phyloP scores from a whole-genome alignment of 495 filamentous ascomycete genomes.

The Aspergillus mulundensis region DNA sequence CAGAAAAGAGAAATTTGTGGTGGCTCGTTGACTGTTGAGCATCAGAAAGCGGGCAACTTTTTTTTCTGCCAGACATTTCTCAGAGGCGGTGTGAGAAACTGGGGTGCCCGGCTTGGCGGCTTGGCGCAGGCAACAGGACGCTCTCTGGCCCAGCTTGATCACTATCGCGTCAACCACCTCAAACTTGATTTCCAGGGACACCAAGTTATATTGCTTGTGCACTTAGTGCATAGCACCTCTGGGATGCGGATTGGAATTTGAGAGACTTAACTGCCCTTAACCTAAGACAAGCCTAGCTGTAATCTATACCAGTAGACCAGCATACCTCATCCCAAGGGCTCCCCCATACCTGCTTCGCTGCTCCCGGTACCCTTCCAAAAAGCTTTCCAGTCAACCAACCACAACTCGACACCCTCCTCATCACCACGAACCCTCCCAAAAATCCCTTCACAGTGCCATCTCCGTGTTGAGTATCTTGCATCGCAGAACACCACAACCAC shows the following conservation, averaged over 20 bases:
- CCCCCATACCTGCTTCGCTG: slow-evolving; percentile 14
- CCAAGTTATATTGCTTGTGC: not conserved
- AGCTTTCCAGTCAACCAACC: slow-evolving; percentile 17
- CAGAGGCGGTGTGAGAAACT: slow-evolving; percentile 1
- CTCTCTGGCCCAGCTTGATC: not conserved
- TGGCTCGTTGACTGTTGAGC: slow-evolving; percentile 15
- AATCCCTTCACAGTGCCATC: slow-evolving; percentile 38
- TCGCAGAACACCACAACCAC: slow-evolving; percentile 44
- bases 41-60: slow-evolving; percentile 21
- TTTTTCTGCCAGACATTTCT: slow-evolving; percentile 21
- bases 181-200: not conserved
- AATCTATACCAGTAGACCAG: not conserved
- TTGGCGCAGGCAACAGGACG: not conserved
- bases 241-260: not conserved
- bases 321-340: slow-evolving; percentile 2
- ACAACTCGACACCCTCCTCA: slow-evolving; percentile 21
- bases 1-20: slow-evolving; percentile 2
- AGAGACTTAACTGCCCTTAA: not conserved
- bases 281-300: not conserved
- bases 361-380: slow-evolving; percentile 19
- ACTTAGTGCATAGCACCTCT: not conserved
- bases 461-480: slow-evolving; percentile 34
- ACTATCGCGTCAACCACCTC: slow-evolving; percentile 4
- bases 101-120: not conserved
- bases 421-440: slow-evolving; percentile 23